Base-by-base conservation (phyloP, 768 basidiomycete genomes). In the Pleurotus giganteus region DNA sequence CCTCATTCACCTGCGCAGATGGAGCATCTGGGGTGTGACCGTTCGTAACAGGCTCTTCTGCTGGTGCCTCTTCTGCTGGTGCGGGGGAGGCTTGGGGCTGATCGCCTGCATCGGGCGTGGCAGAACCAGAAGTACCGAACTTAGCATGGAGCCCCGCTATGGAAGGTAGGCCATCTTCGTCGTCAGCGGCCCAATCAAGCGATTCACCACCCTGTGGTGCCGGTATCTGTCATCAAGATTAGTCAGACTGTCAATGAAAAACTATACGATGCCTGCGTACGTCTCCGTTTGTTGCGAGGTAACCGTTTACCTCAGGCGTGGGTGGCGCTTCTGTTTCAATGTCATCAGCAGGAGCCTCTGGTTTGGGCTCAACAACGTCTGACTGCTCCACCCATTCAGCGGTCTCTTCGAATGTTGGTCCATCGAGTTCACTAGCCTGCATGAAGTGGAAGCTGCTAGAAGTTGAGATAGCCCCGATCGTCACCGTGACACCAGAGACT, bases 151-250 rank as follows among this genome's bases (percentile, higher is more conserved):
- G 75, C 45, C 80, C 80, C 4, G 84, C 84, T 47, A 94, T 86
- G 1, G 88, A 75, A n/a, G 91, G 91, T 13, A 93, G 80, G 4
- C 81, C 89, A 15, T 76, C 81, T 58, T 87, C 86, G n/a, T 90
- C 88, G 54, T 91, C 89, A 37, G 83, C 84, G 13, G 91, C 88
- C 91, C 91, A 93, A 67, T 93, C 86, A 54, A 93, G 76, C 24
- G 81, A 71, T n/a, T 63, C 69, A 45, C 61, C 64, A 63, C 60
- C 65, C 50, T 58, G 53, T 60, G 55, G 51, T 11, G 43, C 17
- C 24, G 29, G 23, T 27, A 19, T 36, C 31, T 43, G 42, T n/a
- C 41, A 57, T 37, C 51, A 65, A 59, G 43, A 50, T 50, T 6
- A 50, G 47, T 37, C 47, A 56, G 13, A 12, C 26, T 24, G 5